These are phyloP conservation scores for Physcomitrium patens DNA, from an alignment of 225 moss, liverwort and hornwort species.

Conservation along the genomic window DNA sequence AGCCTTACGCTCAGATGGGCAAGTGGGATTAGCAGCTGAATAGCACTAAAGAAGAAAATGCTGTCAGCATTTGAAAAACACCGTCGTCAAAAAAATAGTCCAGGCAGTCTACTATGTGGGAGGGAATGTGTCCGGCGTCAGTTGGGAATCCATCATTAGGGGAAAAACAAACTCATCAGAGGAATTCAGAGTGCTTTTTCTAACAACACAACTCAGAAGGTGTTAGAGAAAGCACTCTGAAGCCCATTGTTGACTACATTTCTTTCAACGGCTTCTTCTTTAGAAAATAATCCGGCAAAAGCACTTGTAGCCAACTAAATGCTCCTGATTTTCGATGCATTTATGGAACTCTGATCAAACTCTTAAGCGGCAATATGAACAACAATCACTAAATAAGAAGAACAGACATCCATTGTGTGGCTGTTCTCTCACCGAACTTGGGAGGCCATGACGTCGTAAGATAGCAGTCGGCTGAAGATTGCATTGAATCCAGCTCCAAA, in stretches of 20 bases:
- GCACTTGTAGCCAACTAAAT: background rate
- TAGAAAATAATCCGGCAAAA: background rate
- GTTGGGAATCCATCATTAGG: background rate
- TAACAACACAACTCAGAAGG: too few relatives aligned
- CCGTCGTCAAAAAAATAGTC: background rate
- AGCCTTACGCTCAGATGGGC: background rate
- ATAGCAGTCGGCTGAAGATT: background rate
- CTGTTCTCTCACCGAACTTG: background rate
- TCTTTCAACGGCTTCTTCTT: background rate
- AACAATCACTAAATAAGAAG: slow-evolving; percentile 1
- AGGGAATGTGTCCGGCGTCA: background rate
- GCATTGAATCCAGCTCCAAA: background rate
- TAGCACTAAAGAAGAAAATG: background rate
- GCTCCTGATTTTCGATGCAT: background rate
- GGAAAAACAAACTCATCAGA: background rate
- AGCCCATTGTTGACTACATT: background rate
- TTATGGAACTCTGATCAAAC: background rate
- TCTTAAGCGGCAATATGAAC: background rate
- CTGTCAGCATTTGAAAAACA: background rate
- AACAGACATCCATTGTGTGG: background rate
- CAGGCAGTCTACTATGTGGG: background rate
- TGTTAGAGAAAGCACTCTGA: too few relatives aligned
- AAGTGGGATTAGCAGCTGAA: background rate
- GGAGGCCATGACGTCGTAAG: background rate
- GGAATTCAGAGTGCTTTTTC: too few relatives aligned